Percentiles rank a stretch among this genome's conserved stretches.
Evolutionary conservation across 176 grass and related monocot species (phyloP).

Genomic region (Oropetium thomaeum): DNA sequence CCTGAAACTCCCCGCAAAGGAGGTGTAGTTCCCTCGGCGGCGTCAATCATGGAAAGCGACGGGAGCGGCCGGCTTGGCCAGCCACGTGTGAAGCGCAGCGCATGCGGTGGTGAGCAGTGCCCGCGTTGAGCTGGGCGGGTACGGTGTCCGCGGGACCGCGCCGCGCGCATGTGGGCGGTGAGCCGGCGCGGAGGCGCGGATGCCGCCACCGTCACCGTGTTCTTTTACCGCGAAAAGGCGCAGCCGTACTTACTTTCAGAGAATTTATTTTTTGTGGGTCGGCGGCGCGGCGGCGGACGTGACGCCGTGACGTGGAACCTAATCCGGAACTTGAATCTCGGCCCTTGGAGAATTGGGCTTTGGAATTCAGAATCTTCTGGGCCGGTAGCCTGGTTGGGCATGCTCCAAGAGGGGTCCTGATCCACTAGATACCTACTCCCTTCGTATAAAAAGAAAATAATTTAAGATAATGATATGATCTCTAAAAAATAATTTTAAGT

Average conservation of each 20-base stretch:
- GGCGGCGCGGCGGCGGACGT: slow-evolving; percentile 3
- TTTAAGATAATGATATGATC: too few species aligned
- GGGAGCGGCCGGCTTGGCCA: not conserved
- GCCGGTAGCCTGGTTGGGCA: not conserved
- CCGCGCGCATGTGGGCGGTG: not conserved
- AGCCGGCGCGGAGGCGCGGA: not conserved
- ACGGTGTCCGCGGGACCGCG: not conserved
- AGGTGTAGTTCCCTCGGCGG: slow-evolving; percentile 14
- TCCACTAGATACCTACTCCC: too few species aligned
- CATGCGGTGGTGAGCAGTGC: not conserved
- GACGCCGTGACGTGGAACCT: slow-evolving; percentile 31
- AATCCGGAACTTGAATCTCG: not conserved
- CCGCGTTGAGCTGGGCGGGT: not conserved
- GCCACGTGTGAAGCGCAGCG: not conserved
- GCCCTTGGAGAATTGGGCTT: not conserved
- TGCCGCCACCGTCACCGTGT: not conserved
- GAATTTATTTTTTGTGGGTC: not conserved
- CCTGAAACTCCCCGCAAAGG: not conserved
- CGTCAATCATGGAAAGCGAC: slow-evolving; percentile 33
- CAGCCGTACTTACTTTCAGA: not conserved
- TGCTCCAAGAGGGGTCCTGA: not conserved
- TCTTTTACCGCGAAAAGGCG: not conserved
- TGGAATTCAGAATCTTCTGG: too few species aligned
- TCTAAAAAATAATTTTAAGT: too few species aligned
- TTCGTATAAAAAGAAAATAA: too few species aligned